Percentiles rank a stretch among this genome's conserved stretches.
These are phyloP conservation scores for Pulveroboletus sp. DNA, from an alignment of 768 basidiomycete genomes.

Conservation along the genomic window DNA sequence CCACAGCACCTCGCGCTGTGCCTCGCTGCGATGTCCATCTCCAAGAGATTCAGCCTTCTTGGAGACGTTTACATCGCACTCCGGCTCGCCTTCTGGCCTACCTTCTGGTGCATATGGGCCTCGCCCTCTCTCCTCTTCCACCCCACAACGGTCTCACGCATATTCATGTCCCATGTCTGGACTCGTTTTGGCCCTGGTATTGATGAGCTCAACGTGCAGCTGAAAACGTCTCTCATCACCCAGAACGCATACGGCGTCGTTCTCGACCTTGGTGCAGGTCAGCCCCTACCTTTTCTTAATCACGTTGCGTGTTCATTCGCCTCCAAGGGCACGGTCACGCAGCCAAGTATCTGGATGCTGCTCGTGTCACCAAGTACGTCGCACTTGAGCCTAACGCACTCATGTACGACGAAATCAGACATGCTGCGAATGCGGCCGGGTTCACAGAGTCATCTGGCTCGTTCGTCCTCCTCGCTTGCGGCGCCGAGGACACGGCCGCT, in stretches of 20 bases:
- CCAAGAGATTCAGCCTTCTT: conserved; percentile 33
- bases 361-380: conserved; percentile 56
- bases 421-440: conserved; percentile 44
- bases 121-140: conserved; percentile 43
- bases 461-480: conserved; percentile 55
- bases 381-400: conserved; percentile 65
- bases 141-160: conserved; percentile 42
- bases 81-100: conserved; percentile 39
- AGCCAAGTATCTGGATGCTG: conserved; percentile 52
- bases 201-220: conserved; percentile 38
- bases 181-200: conserved; percentile 40
- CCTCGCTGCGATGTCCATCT: conserved; percentile 15
- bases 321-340: conserved; percentile 60
- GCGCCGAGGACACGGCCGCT: conserved; percentile 51
- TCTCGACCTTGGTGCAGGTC: conserved; percentile 67
- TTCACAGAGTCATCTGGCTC: conserved; percentile 49
- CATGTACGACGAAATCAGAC: conserved; percentile 58
- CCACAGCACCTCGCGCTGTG: not conserved
- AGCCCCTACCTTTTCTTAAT: not conserved
- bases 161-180: conserved; percentile 63
- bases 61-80: conserved; percentile 40
- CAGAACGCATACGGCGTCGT: conserved; percentile 55
- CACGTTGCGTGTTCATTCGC: not conserved
- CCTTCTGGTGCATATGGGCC: conserved; percentile 36
- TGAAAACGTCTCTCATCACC: conserved; percentile 48